phyloP scores from a whole-genome alignment of 306 rosid genomes.

The Crotalaria pallida region DNA sequence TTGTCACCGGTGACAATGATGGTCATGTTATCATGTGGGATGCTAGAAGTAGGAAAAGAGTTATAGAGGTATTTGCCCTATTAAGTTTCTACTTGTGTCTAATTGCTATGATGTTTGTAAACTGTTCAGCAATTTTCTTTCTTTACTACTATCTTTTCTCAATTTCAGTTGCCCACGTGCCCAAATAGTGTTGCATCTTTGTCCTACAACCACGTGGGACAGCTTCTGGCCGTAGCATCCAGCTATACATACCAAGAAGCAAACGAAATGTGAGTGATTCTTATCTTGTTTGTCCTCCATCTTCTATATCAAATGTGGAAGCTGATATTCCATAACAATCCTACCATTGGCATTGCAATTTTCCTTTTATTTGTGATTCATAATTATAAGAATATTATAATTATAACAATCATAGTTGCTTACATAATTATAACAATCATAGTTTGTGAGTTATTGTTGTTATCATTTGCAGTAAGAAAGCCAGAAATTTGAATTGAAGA shows the following conservation, averaged over 20 bases:
- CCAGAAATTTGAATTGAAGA: too few species aligned
- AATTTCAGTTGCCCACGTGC: slow-evolving; percentile 57
- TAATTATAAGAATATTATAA: too few species aligned
- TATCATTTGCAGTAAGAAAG: too few species aligned
- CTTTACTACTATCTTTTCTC: background rate
- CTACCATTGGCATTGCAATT: too few species aligned
- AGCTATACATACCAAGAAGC: slow-evolving; percentile 77
- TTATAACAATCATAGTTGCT: too few species aligned
- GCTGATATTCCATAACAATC: too few species aligned
- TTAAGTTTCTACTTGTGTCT: background rate
- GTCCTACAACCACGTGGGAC: slow-evolving; percentile 57
- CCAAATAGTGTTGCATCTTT: slow-evolving; percentile 78
- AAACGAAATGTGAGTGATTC: slow-evolving; percentile 53
- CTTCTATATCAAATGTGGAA: background rate
- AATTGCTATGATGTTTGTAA: background rate
- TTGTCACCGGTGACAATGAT: slow-evolving; percentile 75
- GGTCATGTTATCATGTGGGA: slow-evolving; percentile 75
- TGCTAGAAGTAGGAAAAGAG: slow-evolving; percentile 53
- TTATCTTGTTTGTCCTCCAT: background rate
- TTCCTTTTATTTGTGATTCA: too few species aligned
- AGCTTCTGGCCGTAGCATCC: slow-evolving; percentile 76
- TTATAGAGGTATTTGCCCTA: slow-evolving; percentile 50
- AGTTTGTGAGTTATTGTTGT: too few species aligned
- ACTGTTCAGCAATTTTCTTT: background rate
- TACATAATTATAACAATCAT: too few species aligned